Conservation (phyloP, 1,284 basidiomycete species). For the Violaceomyces palustris region DNA sequence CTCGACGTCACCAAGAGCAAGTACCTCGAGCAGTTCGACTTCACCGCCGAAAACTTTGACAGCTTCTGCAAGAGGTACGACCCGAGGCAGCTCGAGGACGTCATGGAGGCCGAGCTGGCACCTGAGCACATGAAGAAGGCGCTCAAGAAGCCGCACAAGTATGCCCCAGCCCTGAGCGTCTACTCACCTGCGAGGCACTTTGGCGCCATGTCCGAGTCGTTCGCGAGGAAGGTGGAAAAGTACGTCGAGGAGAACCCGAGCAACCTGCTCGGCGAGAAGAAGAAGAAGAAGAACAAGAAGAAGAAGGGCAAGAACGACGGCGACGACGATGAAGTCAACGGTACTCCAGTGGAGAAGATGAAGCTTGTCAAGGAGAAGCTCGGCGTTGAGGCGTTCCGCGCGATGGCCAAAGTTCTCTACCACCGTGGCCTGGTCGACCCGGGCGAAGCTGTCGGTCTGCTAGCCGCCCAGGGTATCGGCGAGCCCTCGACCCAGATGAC, state of each 20-base stretch:
- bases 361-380: conserved; percentile 56
- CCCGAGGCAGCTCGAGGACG: conserved; percentile 60
- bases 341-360: conserved; percentile 54
- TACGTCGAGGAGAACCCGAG: conserved; percentile 78
- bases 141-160: conserved; percentile 74
- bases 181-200: conserved; percentile 76
- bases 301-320: conserved; percentile 42
- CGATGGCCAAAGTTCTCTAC: conserved; percentile 50
- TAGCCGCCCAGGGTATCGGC: conserved; percentile 98
- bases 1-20: conserved; percentile 82
- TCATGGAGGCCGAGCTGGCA: conserved; percentile 69
- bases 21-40: conserved; percentile 75
- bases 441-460: conserved; percentile 91
- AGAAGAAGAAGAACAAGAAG: conserved; percentile 58
- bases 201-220: conserved; percentile 88
- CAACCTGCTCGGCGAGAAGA: conserved; percentile 62
- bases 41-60: conserved; percentile 79
- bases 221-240: conserved; percentile 72
- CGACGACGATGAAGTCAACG: conserved; percentile 20
- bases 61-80: conserved; percentile 71
- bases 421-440: conserved; percentile 72
- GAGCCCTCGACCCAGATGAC: conserved; percentile 99
- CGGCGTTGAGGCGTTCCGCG: conserved; percentile 41
- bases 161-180: conserved; percentile 68
- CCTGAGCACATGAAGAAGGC: conserved; percentile 79